A percentile compares a stretch with the other conserved stretches of the same genome.
Evolutionary conservation across 2,329 filamentous ascomycete genomes (phyloP).

Genomic region (Rutstroemia sp.): DNA sequence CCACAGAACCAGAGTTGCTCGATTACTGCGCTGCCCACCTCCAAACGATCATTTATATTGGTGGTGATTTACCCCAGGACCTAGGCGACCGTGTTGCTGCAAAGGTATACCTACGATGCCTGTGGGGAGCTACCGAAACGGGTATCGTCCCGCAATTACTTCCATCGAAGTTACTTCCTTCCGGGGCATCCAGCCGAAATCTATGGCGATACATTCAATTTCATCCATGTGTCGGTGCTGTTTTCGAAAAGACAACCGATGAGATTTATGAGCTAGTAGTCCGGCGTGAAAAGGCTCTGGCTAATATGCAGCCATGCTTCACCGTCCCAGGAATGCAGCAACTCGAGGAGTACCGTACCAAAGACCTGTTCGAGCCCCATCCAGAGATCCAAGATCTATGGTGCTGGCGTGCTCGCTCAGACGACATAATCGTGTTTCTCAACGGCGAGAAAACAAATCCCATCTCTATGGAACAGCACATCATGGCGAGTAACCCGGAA

Average conservation of each 20-base stretch:
- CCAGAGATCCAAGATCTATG: constrained; percentile 28
- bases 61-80: constrained; percentile 5
- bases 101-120: not conserved
- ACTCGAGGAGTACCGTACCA: constrained; percentile 27
- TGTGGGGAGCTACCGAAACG: not conserved
- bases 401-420: constrained; percentile 30
- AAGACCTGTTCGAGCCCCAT: constrained; percentile 31
- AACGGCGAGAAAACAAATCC: constrained; percentile 40
- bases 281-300: not conserved
- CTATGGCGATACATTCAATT: not conserved
- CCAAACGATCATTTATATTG: not conserved
- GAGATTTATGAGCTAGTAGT: not conserved
- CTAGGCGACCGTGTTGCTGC: not conserved
- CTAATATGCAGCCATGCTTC: not conserved
- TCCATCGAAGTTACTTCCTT: not conserved
- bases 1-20: not conserved
- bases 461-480: constrained; percentile 12
- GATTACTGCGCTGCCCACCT: not conserved
- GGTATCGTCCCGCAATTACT: not conserved
- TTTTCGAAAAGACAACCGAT: not conserved
- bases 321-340: constrained; percentile 28
- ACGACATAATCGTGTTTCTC: constrained; percentile 36
- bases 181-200: not conserved
- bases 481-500: constrained; percentile 15
- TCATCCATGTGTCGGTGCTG: not conserved